These are phyloP conservation scores for Thelephora terrestris DNA, from an alignment of 1,284 basidiomycete species.

Conservation along the genomic window DNA sequence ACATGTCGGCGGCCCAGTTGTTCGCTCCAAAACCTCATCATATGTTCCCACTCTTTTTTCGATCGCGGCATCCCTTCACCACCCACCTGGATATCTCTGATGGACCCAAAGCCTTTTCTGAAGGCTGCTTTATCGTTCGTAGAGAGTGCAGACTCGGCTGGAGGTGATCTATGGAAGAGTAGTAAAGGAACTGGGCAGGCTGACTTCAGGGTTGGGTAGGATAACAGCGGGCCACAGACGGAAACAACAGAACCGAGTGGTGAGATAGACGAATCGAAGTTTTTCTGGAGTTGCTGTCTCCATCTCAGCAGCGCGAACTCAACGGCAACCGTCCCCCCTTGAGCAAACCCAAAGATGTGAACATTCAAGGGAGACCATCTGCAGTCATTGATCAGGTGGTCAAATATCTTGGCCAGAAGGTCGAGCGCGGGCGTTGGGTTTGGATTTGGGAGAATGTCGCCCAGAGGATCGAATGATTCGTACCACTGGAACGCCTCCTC, in stretches of 20 bases:
- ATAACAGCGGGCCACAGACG: constrained; percentile 64
- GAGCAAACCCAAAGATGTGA: constrained; percentile 85
- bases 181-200: constrained; percentile 54
- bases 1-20: constrained; percentile 46
- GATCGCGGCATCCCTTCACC: constrained; percentile 65
- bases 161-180: constrained; percentile 44
- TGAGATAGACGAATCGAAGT: constrained; percentile 6
- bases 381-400: constrained; percentile 48
- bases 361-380: constrained; percentile 60
- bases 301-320: constrained; percentile 53
- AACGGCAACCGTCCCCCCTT: constrained; percentile 74
- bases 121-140: constrained; percentile 36
- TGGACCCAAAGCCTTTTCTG: constrained; percentile 45
- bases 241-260: constrained; percentile 58
- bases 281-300: constrained; percentile 25
- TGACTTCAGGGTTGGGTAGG: constrained; percentile 53
- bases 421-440: constrained; percentile 63
- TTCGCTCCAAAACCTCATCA: constrained; percentile 85
- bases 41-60: constrained; percentile 69
- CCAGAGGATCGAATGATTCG: constrained; percentile 70
- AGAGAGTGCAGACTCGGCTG: constrained; percentile 35
- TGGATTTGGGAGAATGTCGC: constrained; percentile 59
- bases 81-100: constrained; percentile 38
- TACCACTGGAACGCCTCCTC: constrained; percentile 85
- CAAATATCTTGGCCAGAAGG: constrained; percentile 42